Evolutionary conservation across 2,329 filamentous ascomycete genomes (phyloP), one percentile per base, ranked within the genome.

Genomic region (Fusarium sublunatum): DNA sequence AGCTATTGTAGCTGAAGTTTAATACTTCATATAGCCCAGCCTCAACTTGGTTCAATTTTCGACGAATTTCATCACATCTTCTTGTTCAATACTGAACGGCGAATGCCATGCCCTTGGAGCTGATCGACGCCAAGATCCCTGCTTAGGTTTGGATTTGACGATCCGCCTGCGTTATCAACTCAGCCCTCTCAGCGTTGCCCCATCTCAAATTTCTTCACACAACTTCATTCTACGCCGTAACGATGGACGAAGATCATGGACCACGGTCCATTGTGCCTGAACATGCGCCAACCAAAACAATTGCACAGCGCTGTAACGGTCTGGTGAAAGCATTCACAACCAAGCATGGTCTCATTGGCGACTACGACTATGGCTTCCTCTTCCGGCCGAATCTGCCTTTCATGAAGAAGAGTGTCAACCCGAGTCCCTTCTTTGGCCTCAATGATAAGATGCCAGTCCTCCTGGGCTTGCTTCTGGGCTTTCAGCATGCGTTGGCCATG

Each of bases 331-430:
- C 78, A 6, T 82, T 86, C 63, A 76, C 82, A 50, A 87, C 84
- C 41, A 88, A 81, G 60, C 84, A 93, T 2, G 93, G 93, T 11
- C 83, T 97, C 25, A 76, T 97, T 53, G 93, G 93, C 62, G 83
- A 88, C 69, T 97, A 97, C 76, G 91, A 97, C 82, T 97, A 97
- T 83, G 91, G 76, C 32, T 95, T 93, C 72, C 87, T 97, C 36
- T 96, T 97, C 82, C 87, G 81, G 22, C 91, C 87, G 2, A 93
- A 91, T 67, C 77, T 97, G 22, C 93, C 93, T 0, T 97, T 97
- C 76, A 88, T 95, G 82, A 88, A 85, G 73, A 72, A 85, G 74
- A 70, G 78, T 6, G 74, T 75, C 31, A 76, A 78, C 63, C 54
- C 65, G 34, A 86, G 89, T 29, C 91, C 91, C 1, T 95, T 96